Evolutionary conservation across 2,329 filamentous ascomycete species (phyloP), one percentile per base, ranked within the genome.

Genomic region (Furcasterigmium furcatum): DNA sequence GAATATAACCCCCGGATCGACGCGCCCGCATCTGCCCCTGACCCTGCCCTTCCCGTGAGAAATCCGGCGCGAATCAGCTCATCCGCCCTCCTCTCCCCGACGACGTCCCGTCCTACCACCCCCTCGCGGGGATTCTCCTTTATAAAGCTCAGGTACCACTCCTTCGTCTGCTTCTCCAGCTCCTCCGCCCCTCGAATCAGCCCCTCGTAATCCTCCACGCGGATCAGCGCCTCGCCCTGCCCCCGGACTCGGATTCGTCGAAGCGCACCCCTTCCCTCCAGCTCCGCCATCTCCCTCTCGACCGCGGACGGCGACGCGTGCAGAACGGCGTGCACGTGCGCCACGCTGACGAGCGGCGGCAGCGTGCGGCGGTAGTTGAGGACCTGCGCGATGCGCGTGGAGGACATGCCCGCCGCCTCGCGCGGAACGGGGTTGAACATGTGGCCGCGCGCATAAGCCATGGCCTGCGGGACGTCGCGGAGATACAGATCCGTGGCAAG

Each of bases 361-460:
- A 88, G 62, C 13, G 64, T 64, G 25, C 63, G 65, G 16, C 85
- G 73, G 58, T 79, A 83, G 50, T 82, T 80, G 43, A 89, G 70
- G 14, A 87, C 66, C 55, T 85, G 78, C 3, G 84, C 72, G 13
- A 82, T 80, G 10, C 82, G 72, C 18, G 76, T 77, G 5, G 81
- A 84, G 53, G 73, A 78, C 74, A 90, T 81, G 19, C 85, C 84
- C 0, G 75, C 69, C 9, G 67, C 68, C 38, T 66, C 67, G 18
- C 74, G 70, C 3, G 85, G 85, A 10, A 89, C 68, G 2, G 76
- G 67, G 32, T 73, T 76, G 66, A 88, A 90, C 77, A 86, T 87
- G 55, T 67, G 71, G 18, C 59, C 64, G 30, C 76, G 77, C 41
- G 85, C 77, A 61, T 84, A 79, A 43, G 75, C 69, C 58, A 89